Evolutionary conservation across 257 asterid genomes (phyloP), one percentile per base, ranked within the genome.

Genomic region (Fraxinus pennsylvanica): DNA sequence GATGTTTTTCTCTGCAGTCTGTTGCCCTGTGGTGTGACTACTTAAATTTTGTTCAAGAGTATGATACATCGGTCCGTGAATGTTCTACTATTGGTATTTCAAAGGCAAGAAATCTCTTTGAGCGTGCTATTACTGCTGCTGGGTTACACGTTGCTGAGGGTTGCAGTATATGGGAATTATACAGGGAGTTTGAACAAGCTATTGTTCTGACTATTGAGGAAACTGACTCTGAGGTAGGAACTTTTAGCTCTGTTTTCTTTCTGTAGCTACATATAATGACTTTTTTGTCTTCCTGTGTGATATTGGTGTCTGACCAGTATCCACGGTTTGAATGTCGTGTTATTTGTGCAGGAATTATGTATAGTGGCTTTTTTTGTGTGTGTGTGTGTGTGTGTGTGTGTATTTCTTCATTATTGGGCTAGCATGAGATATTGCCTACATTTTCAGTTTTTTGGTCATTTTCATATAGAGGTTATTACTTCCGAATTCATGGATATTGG

Each of bases 111-210:
- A 88, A 89, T 83, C 85, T 96, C 66, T 93, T 93, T 66, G 98
- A 96, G 86, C 95, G 94, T 80, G 97, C 99, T 36, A 89, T 92
- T 80, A 89, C 97, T 76, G 94, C 99, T 50, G 86, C 88, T 79
- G 98, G 98, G 79, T 87, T 93, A 88, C 98, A 96, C 82, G 85
- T 91, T 76, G 14, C 93, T 84, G 96, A 90, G 85, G 98, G 97
- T 79, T 87, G 91, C 90, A 86, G 80, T 81, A 89, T 96, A 86
- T 96, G 97, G 94, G 96, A 92, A 79, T 71, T 86, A 57, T 96
- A 93, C 85, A 87, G 97, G 87, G 91, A 86, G 45, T 96, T 89
- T 81, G 99, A 93, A 86, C 90, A 91, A 86, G 95, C 92, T 73
- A 83, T 90, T 72, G 78, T 89, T 70, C 75, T 87, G 59, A 84